Conservation (phyloP, 352 stramenopile genomes). For the Phytophthora hibernalis region DNA sequence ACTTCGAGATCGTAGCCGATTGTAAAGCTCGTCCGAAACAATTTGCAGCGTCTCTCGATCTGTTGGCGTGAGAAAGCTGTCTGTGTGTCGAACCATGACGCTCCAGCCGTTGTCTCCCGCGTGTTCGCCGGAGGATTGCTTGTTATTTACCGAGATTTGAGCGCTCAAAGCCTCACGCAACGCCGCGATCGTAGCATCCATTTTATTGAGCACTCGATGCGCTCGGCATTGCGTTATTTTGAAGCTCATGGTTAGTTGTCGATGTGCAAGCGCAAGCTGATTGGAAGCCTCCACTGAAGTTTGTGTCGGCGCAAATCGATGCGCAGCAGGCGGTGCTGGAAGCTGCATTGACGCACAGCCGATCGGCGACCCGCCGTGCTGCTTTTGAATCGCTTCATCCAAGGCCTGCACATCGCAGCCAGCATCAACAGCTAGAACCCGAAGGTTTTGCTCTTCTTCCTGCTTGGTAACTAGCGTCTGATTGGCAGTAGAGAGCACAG, state of each 20-base stretch:
- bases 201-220: constrained; percentile 60
- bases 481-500: constrained; percentile 49
- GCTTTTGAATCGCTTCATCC: constrained; percentile 54
- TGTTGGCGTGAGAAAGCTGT: constrained; percentile 54
- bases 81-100: constrained; percentile 33
- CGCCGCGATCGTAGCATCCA: constrained; percentile 61
- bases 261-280: constrained; percentile 66
- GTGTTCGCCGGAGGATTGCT: not conserved
- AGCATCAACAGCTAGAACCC: constrained; percentile 43
- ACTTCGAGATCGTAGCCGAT: constrained; percentile 28
- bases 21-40: constrained; percentile 44
- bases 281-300: constrained; percentile 69
- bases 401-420: constrained; percentile 59
- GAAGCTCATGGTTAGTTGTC: constrained; percentile 75
- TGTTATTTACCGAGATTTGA: constrained; percentile 7
- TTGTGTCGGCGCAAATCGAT: constrained; percentile 66
- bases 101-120: constrained; percentile 27
- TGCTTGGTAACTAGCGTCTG: constrained; percentile 42
- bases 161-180: constrained; percentile 43
- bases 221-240: constrained; percentile 68
- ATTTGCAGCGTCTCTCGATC: constrained; percentile 51
- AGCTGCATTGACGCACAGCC: constrained; percentile 49
- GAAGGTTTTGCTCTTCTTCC: constrained; percentile 53
- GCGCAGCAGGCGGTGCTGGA: constrained; percentile 52
- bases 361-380: constrained; percentile 44